phyloP scores from a whole-genome alignment of 1,284 basidiomycete species.

The Ganoderma multipileum region DNA sequence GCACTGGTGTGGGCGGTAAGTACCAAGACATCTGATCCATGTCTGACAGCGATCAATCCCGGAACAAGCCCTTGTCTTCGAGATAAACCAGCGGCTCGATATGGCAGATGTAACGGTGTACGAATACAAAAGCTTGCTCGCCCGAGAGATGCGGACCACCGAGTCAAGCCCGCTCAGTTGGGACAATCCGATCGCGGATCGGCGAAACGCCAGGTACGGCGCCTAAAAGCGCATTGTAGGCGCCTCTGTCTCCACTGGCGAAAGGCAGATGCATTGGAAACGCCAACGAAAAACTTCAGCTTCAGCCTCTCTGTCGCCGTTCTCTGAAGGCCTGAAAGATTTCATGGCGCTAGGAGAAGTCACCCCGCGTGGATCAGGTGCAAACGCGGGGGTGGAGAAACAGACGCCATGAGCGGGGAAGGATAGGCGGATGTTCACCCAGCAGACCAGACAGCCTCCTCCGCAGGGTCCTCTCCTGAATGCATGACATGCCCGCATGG shows the following conservation, averaged over 20 bases:
- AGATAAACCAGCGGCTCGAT: neutral
- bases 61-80: neutral
- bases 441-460: neutral
- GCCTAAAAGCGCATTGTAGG: neutral
- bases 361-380: neutral
- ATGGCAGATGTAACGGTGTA: neutral
- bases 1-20: neutral
- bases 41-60: neutral
- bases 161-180: constrained; percentile 5
- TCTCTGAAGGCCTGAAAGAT: neutral
- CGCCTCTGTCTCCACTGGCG: neutral
- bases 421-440: neutral
- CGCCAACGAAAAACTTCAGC: neutral
- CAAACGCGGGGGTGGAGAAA: neutral
- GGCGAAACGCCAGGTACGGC: constrained; percentile 2
- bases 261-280: neutral
- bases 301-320: neutral
- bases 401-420: neutral
- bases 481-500: neutral
- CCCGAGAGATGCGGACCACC: constrained; percentile 1
- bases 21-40: neutral
- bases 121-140: neutral
- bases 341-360: neutral
- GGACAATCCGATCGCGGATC: constrained; percentile 3
- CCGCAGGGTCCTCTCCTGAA: neutral